Conservation (phyloP, 352 stramenopile species). For the Blastocystis sp. region DNA sequence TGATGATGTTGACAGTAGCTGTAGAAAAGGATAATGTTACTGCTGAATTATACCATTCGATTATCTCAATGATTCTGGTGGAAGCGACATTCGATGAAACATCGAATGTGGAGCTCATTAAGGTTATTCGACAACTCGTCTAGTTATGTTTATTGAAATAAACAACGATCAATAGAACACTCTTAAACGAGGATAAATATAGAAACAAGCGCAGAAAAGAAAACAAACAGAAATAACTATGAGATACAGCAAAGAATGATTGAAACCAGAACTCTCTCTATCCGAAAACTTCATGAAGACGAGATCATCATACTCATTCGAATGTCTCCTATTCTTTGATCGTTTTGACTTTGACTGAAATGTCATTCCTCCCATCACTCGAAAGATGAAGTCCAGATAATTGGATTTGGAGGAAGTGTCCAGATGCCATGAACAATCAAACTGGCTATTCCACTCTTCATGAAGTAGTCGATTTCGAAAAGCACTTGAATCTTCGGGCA, state of each 20-base stretch:
- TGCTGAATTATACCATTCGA: background rate
- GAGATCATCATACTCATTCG: background rate
- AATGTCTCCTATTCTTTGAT: too few species aligned
- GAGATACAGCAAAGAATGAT: background rate
- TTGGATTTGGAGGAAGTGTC: background rate
- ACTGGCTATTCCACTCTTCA: slow-evolving; percentile 10
- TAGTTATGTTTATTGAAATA: slow-evolving; percentile 2
- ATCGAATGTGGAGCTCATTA: background rate
- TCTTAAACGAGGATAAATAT: background rate
- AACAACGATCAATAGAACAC: slow-evolving; percentile 8
- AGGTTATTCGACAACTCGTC: background rate
- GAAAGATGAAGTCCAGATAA: background rate
- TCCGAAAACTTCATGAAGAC: slow-evolving; percentile 42
- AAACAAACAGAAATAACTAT: background rate
- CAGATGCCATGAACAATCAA: background rate
- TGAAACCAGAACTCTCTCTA: background rate
- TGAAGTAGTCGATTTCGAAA: background rate
- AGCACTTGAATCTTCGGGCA: background rate
- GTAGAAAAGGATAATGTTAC: background rate
- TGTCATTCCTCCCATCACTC: background rate
- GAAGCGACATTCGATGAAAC: background rate
- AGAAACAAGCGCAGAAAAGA: background rate
- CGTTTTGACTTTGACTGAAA: background rate
- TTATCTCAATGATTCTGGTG: background rate
- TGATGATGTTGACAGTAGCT: background rate